Conservation (phyloP, 169 alveolate species). For the Cryptosporidium viatorum region DNA sequence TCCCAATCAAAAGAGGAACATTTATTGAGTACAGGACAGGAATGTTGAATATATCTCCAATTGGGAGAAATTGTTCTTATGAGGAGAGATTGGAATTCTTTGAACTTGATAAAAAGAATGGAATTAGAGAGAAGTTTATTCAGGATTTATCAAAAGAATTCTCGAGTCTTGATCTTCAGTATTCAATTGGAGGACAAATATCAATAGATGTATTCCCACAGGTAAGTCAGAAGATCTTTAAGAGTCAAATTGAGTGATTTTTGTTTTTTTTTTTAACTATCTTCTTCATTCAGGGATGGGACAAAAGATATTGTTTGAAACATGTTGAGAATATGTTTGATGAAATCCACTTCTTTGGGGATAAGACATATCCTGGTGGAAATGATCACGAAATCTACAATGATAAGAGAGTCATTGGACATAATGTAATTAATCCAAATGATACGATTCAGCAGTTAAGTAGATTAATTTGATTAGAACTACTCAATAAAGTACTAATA, state of each 20-base stretch:
- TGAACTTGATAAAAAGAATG: conserved; percentile 83
- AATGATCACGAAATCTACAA: conserved; percentile 93
- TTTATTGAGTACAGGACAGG: conserved; percentile 95
- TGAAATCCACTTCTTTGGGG: conserved; percentile 94
- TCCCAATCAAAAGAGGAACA: conserved; percentile 92
- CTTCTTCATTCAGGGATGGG: conserved; percentile 89
- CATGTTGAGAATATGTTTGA: conserved; percentile 86
- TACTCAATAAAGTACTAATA: background rate
- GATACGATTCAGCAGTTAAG: conserved; percentile 86
- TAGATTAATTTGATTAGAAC: conserved; percentile 14
- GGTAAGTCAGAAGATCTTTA: conserved; percentile 73
- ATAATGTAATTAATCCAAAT: conserved; percentile 87
- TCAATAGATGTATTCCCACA: conserved; percentile 94
- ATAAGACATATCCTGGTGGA: conserved; percentile 93
- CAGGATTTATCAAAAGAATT: conserved; percentile 82
- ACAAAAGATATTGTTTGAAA: conserved; percentile 90
- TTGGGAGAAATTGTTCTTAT: conserved; percentile 95
- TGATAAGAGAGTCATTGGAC: conserved; percentile 92
- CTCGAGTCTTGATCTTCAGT: conserved; percentile 83
- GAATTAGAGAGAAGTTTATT: conserved; percentile 83
- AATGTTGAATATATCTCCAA: conserved; percentile 95
- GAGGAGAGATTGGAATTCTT: conserved; percentile 93
- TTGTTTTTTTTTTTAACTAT: background rate
- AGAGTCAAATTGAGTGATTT: background rate
- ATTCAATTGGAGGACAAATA: conserved; percentile 97